A percentile compares a stretch with the other conserved stretches of the same genome.
phyloP scores from a whole-genome alignment of 352 stramenopile genomes.

The Phytophthora sansomeana region DNA sequence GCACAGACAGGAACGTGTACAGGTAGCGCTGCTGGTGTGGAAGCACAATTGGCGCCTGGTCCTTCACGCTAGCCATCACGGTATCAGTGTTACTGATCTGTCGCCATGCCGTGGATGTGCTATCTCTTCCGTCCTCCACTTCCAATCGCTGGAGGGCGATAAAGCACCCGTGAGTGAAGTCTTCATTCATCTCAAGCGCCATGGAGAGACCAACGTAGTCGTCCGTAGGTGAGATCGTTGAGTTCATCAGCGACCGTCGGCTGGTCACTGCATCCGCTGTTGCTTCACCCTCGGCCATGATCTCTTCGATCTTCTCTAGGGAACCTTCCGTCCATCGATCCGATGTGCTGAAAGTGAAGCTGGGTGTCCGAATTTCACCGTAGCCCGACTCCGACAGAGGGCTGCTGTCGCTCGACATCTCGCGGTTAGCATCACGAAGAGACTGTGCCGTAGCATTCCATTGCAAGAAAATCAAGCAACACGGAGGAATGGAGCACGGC shows the following conservation, averaged over 20 bases:
- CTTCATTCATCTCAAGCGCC: slow-evolving; percentile 83
- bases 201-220: slow-evolving; percentile 87
- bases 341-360: slow-evolving; percentile 75
- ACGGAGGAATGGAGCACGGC: slow-evolving; percentile 84
- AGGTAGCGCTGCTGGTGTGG: slow-evolving; percentile 56
- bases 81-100: slow-evolving; percentile 88
- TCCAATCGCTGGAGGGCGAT: slow-evolving; percentile 81
- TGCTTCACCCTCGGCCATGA: slow-evolving; percentile 47
- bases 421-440: slow-evolving; percentile 65
- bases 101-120: slow-evolving; percentile 54
- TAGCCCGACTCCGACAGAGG: slow-evolving; percentile 70
- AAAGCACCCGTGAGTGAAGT: slow-evolving; percentile 78
- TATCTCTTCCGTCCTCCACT: slow-evolving; percentile 39
- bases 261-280: slow-evolving; percentile 34
- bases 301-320: slow-evolving; percentile 52
- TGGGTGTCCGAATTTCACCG: slow-evolving; percentile 80
- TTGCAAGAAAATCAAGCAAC: slow-evolving; percentile 88
- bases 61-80: slow-evolving; percentile 67
- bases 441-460: slow-evolving; percentile 89
- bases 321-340: slow-evolving; percentile 68
- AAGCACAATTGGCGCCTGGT: slow-evolving; percentile 31
- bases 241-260: slow-evolving; percentile 35
- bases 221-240: slow-evolving; percentile 44
- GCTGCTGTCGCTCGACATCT: slow-evolving; percentile 53
- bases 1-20: slow-evolving; percentile 88